Evolutionary conservation across 495 filamentous ascomycete species (phyloP), one percentile per base, ranked within the genome.

Genomic region (Talaromyces thailandensis): DNA sequence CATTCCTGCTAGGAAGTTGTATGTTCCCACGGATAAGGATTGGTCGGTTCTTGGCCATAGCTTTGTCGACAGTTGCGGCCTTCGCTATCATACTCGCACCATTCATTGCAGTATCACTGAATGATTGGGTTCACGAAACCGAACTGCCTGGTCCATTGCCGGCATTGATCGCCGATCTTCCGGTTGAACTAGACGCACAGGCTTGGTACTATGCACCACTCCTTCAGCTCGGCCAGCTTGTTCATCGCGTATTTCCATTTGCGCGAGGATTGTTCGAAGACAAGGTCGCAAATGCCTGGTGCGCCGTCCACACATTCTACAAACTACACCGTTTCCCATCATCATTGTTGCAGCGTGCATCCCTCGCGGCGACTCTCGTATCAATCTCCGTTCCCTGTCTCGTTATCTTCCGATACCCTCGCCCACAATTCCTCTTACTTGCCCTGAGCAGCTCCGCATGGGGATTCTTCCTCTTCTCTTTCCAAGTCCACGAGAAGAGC

Each of bases 251-350:
- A 40, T 96, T 98, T 68, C 94, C 94, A 6, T 98, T 98, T 67
- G 85, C 92, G 12, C 86, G 94, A 28, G 94, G 94, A 21, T 79
- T 98, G 28, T 98, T 97, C 69, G 94, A 98, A 76, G 94, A 98
- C 77, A 98, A 98, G 72, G 94, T 98, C 32, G 94, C 94, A 64
- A 98, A 98, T 67, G 85, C 96, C 67, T 98, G 94, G 94, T 98
- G 94, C 71, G 87, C 91, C 14, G 77, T 92, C 57, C 93, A 98
- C 72, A 86, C 93, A 1, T 78, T 93, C 55, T 80, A 96, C 75
- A 98, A 98, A 75, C 82, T 97, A 43, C 82, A 87, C 62, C 76
- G 84, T 11, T 90, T 88, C 53, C 84, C 86, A 7, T 64, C 82
- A 12, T 77, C 81, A 4, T 65, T 90, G 11, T 80, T 98, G 23